A percentile compares a stretch with the other conserved stretches of the same genome.
Evolutionary conservation across 2,329 filamentous ascomycete species (phyloP).

Genomic region (Juglanconis sp.): DNA sequence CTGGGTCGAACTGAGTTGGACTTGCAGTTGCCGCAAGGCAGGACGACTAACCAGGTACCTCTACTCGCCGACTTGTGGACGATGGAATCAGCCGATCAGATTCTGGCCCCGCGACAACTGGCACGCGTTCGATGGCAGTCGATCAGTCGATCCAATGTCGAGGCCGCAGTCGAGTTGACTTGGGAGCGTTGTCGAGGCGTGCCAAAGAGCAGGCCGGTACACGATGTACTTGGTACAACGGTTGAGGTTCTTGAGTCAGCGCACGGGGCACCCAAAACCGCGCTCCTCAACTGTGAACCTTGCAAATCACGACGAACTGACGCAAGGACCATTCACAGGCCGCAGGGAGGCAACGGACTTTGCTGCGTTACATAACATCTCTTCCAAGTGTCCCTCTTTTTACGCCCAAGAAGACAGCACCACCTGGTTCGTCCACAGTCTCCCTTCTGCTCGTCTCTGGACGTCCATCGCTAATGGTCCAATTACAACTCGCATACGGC

Average conservation of each 20-base stretch:
- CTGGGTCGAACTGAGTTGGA: background rate
- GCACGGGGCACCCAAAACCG: conserved; percentile 7
- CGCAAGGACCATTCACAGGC: conserved; percentile 4
- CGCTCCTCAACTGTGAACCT: background rate
- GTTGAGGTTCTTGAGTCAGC: background rate
- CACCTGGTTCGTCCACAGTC: background rate
- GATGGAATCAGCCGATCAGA: background rate
- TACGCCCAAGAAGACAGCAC: background rate
- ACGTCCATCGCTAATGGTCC: background rate
- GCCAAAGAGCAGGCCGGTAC: background rate
- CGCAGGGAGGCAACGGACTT: background rate
- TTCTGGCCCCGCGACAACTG: background rate
- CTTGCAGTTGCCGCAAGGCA: background rate
- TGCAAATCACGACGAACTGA: background rate
- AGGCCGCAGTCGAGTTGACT: background rate
- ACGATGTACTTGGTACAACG: background rate
- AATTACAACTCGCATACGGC: conserved; percentile 1
- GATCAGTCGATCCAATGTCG: background rate
- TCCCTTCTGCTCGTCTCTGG: background rate
- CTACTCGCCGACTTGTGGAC: background rate
- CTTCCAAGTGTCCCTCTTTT: background rate
- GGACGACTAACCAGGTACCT: background rate
- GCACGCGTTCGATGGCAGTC: background rate
- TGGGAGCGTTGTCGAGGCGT: background rate
- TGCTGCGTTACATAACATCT: background rate